Evolutionary conservation across 352 stramenopile species (phyloP).

Genomic region (Globisporangium spinosum): DNA sequence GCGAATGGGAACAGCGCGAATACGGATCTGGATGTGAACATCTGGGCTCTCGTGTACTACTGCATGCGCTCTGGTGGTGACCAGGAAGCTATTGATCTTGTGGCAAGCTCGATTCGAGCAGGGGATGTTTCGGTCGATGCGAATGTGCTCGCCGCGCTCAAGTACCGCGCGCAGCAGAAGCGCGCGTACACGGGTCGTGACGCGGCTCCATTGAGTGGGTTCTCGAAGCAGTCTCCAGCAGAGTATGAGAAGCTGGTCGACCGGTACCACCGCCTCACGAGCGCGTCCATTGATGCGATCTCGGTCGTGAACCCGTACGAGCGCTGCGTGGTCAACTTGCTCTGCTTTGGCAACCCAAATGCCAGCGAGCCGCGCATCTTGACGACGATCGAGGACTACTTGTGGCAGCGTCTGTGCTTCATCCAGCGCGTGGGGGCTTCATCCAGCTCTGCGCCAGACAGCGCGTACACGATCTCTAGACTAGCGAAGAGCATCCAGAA

Average conservation of each 20-base stretch:
- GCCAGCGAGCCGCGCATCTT: slow-evolving; percentile 69
- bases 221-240: slow-evolving; percentile 64
- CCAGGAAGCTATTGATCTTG: slow-evolving; percentile 62
- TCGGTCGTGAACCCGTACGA: slow-evolving; percentile 73
- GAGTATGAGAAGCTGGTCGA: slow-evolving; percentile 61
- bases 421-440: slow-evolving; percentile 43
- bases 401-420: slow-evolving; percentile 84
- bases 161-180: slow-evolving; percentile 64
- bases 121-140: slow-evolving; percentile 52
- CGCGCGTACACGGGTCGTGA: slow-evolving; percentile 35
- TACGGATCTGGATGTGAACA: slow-evolving; percentile 35
- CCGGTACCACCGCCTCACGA: slow-evolving; percentile 70
- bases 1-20: slow-evolving; percentile 27
- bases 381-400: slow-evolving; percentile 81
- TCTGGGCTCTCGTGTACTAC: slow-evolving; percentile 81
- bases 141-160: slow-evolving; percentile 52
- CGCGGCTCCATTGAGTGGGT: slow-evolving; percentile 36
- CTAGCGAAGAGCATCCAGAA: slow-evolving; percentile 73
- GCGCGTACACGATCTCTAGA: slow-evolving; percentile 56
- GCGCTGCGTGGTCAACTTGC: slow-evolving; percentile 75
- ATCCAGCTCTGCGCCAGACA: slow-evolving; percentile 39
- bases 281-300: slow-evolving; percentile 66
- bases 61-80: slow-evolving; percentile 71
- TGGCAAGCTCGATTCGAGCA: slow-evolving; percentile 31
- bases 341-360: slow-evolving; percentile 78